Evolutionary conservation across 305 asterid genomes (phyloP).

Genomic region (Fraxinus sp.): DNA sequence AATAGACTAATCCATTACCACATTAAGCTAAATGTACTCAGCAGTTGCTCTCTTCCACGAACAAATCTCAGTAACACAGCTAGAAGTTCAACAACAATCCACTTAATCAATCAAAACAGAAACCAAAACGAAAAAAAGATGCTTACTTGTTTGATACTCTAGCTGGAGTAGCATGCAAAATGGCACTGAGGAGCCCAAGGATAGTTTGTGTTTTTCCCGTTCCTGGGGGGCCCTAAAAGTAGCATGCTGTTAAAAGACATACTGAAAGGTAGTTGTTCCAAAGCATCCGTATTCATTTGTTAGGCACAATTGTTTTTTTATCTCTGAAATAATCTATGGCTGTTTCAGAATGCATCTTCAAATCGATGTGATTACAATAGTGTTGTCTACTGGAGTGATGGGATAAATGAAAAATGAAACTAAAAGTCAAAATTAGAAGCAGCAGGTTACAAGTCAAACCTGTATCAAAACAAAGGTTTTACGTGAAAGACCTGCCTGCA

Average conservation of each 20-base stretch:
- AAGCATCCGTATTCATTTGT: neutral
- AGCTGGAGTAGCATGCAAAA: constrained; percentile 96
- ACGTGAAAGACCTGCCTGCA: constrained; percentile 95
- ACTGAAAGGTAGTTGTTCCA: neutral
- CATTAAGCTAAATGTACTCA: neutral
- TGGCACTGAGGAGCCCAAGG: constrained; percentile 93
- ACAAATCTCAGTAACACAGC: constrained; percentile 17
- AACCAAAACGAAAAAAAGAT: constrained; percentile 9
- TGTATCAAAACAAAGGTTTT: constrained; percentile 78
- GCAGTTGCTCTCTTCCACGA: constrained; percentile 19
- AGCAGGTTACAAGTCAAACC: constrained; percentile 50
- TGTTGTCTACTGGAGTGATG: constrained; percentile 4
- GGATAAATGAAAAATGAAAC: neutral
- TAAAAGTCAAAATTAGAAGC: constrained; percentile 7
- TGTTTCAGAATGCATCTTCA: neutral
- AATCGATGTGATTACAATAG: neutral
- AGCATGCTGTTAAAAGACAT: constrained; percentile 31
- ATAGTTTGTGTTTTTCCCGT: constrained; percentile 98
- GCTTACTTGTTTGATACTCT: constrained; percentile 65
- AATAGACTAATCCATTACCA: constrained; percentile 18
- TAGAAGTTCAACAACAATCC: neutral
- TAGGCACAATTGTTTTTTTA: constrained; percentile 12
- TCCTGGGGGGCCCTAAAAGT: constrained; percentile 95
- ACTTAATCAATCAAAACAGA: constrained; percentile 14
- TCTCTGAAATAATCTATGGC: neutral